Percentiles rank a stretch among this genome's conserved stretches.
Conservation (phyloP, 108 stramenopile genomes). For the Cyclotella baltica region DNA sequence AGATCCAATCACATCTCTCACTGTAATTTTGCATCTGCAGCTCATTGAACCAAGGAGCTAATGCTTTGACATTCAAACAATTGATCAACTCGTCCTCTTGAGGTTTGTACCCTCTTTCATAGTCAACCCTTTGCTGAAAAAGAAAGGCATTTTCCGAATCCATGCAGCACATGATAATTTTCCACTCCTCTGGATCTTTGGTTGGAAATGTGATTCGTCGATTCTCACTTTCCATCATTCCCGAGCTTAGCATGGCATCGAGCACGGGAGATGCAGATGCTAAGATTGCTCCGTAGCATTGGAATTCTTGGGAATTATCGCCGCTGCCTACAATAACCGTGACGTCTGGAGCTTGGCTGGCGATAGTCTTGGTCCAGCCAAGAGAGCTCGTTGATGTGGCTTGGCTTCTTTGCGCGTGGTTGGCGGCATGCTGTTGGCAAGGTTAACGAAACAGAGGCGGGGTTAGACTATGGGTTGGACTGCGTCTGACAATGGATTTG, state of each 20-base stretch:
- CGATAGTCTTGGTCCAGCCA: too few species aligned
- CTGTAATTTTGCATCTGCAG: background rate
- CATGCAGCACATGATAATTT: background rate
- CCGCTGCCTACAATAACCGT: background rate
- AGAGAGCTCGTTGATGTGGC: too few species aligned
- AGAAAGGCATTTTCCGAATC: background rate
- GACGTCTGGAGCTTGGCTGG: background rate
- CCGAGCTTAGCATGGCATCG: constrained; percentile 9
- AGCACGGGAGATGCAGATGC: background rate
- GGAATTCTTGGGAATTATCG: constrained; percentile 7
- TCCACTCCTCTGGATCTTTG: constrained; percentile 15
- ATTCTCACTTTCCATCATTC: constrained; percentile 7
- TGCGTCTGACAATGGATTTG: too few species aligned
- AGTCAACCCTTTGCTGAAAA: background rate
- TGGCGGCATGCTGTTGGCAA: too few species aligned
- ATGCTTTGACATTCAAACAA: background rate
- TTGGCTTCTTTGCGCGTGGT: too few species aligned
- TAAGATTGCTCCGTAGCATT: constrained; percentile 15
- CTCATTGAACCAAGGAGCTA: background rate
- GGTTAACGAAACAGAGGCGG: too few species aligned
- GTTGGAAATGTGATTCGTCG: constrained; percentile 5
- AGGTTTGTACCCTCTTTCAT: background rate
- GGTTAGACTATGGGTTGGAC: too few species aligned
- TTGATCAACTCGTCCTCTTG: background rate
- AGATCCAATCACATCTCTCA: background rate